These are phyloP conservation scores for Lichina pygmaea DNA, from an alignment of 495 filamentous ascomycete genomes.

Conservation along the genomic window DNA sequence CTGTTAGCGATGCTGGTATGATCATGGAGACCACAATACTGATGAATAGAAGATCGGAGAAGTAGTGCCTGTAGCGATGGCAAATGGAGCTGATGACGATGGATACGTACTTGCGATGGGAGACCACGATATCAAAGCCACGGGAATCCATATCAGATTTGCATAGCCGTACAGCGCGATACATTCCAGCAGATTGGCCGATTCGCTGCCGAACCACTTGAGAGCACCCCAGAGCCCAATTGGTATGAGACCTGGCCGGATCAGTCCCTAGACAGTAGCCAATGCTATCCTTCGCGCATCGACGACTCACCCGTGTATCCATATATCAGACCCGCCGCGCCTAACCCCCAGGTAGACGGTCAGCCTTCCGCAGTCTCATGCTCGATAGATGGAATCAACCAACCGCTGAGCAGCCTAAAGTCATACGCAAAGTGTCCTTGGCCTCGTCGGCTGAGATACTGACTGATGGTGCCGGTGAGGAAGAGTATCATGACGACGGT, in stretches of 20 bases:
- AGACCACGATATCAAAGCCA: constrained; percentile 76
- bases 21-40: neutral
- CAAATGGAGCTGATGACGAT: neutral
- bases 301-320: constrained; percentile 38
- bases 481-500: constrained; percentile 92
- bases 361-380: neutral
- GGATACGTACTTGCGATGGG: constrained; percentile 26
- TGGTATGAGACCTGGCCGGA: constrained; percentile 32
- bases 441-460: constrained; percentile 42
- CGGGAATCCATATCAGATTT: constrained; percentile 89
- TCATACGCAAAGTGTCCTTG: constrained; percentile 55
- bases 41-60: neutral
- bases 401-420: constrained; percentile 52
- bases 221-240: constrained; percentile 66
- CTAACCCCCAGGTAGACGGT: constrained; percentile 13
- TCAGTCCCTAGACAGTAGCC: neutral
- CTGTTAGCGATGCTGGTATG: neutral
- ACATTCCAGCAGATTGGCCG: constrained; percentile 76
- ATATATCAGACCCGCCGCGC: constrained; percentile 73
- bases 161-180: constrained; percentile 85
- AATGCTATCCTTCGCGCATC: neutral
- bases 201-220: constrained; percentile 77
- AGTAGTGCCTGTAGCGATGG: neutral
- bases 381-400: constrained; percentile 3
- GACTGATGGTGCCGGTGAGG: constrained; percentile 76